Evolutionary conservation across 83 land plant species (phyloP).

Genomic region (Diphasiastrum complanatum): DNA sequence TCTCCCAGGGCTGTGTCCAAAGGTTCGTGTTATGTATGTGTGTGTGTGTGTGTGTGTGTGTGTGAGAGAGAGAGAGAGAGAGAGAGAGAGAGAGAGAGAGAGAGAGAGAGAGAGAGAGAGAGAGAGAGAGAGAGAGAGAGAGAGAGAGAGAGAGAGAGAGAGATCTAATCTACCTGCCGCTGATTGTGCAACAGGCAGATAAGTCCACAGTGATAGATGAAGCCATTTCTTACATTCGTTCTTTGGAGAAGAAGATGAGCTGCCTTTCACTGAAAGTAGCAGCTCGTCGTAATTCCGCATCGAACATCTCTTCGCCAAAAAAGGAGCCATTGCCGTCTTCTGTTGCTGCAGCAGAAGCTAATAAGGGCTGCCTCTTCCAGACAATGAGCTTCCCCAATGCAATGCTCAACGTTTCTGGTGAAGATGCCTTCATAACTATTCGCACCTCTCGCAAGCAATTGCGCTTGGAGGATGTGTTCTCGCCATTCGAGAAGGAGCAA

Average conservation of each 20-base stretch:
- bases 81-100: too few species aligned
- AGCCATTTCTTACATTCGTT: constrained; percentile 50
- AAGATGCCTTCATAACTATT: constrained; percentile 43
- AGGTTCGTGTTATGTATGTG: constrained; percentile 41
- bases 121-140: too few species aligned
- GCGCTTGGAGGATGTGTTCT: constrained; percentile 32
- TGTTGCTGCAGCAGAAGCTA: constrained; percentile 37
- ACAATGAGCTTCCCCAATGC: constrained; percentile 57
- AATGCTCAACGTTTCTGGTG: constrained; percentile 41
- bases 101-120: too few species aligned
- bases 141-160: too few species aligned
- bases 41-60: too few species aligned
- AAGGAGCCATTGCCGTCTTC: constrained; percentile 34
- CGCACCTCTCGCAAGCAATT: constrained; percentile 39
- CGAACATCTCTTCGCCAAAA: too few species aligned
- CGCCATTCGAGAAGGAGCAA: constrained; percentile 53
- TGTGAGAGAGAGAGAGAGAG: too few species aligned
- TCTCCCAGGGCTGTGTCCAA: constrained; percentile 57
- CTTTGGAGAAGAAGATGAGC: too few species aligned
- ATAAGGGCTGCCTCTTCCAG: constrained; percentile 34
- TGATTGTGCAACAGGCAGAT: constrained; percentile 42
- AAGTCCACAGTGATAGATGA: constrained; percentile 65
- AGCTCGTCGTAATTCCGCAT: too few species aligned
- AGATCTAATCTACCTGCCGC: background rate
- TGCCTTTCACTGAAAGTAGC: too few species aligned